Conservation (phyloP, 331 rosid genomes). For the Dryas integrifolia region DNA sequence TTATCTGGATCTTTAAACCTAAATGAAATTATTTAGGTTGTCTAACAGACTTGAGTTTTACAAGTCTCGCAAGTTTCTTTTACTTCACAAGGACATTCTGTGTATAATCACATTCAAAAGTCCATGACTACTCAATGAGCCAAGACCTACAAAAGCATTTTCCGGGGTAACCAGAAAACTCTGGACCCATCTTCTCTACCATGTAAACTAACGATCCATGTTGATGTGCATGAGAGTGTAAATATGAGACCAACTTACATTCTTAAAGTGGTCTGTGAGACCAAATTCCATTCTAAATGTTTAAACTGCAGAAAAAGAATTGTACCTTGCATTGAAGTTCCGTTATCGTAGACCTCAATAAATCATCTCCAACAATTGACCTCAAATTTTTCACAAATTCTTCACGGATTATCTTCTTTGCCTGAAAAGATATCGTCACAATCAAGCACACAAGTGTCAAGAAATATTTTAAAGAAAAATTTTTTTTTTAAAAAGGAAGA, state of each 20-base stretch:
- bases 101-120: neutral
- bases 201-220: neutral
- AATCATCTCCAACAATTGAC: constrained; percentile 58
- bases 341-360: constrained; percentile 49
- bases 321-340: constrained; percentile 52
- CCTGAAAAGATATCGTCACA: constrained; percentile 32
- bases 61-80: neutral
- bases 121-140: neutral
- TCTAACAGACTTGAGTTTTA: neutral
- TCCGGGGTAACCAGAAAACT: neutral
- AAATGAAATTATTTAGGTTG: no score
- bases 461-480: constrained; percentile 17
- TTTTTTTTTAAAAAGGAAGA: neutral
- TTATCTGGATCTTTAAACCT: no score
- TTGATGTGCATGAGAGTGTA: neutral
- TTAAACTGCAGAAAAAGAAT: neutral
- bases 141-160: neutral
- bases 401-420: constrained; percentile 52
- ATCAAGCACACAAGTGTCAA: neutral
- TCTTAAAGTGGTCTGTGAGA: neutral
- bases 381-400: constrained; percentile 60
- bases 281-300: neutral
- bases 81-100: neutral
- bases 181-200: neutral
- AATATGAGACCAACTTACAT: neutral